These are phyloP conservation scores for Kuraishia molischiana DNA, from an alignment of 805 yeast species.

Conservation along the genomic window DNA sequence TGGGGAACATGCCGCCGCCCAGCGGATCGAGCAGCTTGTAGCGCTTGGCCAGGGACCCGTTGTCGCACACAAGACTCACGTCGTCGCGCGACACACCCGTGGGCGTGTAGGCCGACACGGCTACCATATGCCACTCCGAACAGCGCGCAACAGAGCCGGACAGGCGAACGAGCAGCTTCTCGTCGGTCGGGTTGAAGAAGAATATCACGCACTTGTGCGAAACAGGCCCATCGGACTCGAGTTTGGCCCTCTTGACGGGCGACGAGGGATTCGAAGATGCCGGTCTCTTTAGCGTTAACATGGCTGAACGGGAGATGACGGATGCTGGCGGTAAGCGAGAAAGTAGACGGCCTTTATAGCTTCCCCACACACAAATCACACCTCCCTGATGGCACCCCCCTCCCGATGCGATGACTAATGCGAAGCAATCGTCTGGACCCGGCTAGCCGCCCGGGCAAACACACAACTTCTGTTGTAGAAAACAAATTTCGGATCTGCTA, in stretches of 20 bases:
- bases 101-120: neutral
- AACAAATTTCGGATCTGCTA: too few relatives aligned
- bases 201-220: neutral
- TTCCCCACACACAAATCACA: too few relatives aligned
- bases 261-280: neutral
- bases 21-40: conserved; percentile 3
- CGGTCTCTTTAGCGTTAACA: too few relatives aligned
- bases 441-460: too few relatives aligned
- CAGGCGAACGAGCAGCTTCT: neutral
- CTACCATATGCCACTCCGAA: neutral
- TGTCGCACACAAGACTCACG: neutral
- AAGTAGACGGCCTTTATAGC: too few relatives aligned
- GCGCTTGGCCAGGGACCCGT: conserved; percentile 1
- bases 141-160: neutral
- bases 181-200: neutral
- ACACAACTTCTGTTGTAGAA: too few relatives aligned
- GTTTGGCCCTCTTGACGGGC: neutral
- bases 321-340: too few relatives aligned
- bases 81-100: neutral
- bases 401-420: too few relatives aligned
- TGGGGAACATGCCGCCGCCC: conserved; percentile 5
- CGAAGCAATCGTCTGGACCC: too few relatives aligned
- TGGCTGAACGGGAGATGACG: too few relatives aligned
- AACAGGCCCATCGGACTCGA: neutral
- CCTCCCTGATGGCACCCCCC: too few relatives aligned